phyloP scores from a whole-genome alignment of 179 eudicot genomes.

The Spergularia azorica region DNA sequence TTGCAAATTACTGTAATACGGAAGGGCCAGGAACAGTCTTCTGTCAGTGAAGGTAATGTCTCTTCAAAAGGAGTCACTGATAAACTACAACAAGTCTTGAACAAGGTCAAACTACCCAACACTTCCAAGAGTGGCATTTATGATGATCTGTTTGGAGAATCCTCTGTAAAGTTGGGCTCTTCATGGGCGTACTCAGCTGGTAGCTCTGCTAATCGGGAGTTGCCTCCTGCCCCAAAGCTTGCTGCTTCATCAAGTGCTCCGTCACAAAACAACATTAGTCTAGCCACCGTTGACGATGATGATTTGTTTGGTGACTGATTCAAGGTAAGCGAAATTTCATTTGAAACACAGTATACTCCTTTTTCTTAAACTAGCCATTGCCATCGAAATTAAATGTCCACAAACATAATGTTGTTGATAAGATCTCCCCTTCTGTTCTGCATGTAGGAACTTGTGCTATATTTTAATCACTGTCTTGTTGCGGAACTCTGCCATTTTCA shows the following conservation, averaged over 20 bases:
- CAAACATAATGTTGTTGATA: not conserved
- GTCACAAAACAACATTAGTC: slow-evolving; percentile 28
- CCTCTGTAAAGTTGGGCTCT: slow-evolving; percentile 72
- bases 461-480: not conserved
- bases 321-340: slow-evolving; percentile 4
- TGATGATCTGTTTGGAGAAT: slow-evolving; percentile 85
- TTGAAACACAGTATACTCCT: slow-evolving; percentile 20
- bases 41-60: slow-evolving; percentile 53
- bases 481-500: not conserved
- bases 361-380: slow-evolving; percentile 14
- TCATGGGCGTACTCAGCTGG: slow-evolving; percentile 80
- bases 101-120: slow-evolving; percentile 71
- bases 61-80: slow-evolving; percentile 75
- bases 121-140: slow-evolving; percentile 68
- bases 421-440: not conserved
- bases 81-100: slow-evolving; percentile 71
- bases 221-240: slow-evolving; percentile 31
- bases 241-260: slow-evolving; percentile 27
- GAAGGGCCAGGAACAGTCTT: slow-evolving; percentile 60
- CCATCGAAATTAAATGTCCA: slow-evolving; percentile 1
- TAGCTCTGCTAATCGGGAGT: slow-evolving; percentile 36
- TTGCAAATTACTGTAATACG: slow-evolving; percentile 88
- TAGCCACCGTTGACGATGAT: slow-evolving; percentile 50
- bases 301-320: slow-evolving; percentile 70
- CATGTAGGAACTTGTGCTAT: not conserved